Conservation (phyloP, 139 green algal genomes). For the Chlorella vulgaris region DNA sequence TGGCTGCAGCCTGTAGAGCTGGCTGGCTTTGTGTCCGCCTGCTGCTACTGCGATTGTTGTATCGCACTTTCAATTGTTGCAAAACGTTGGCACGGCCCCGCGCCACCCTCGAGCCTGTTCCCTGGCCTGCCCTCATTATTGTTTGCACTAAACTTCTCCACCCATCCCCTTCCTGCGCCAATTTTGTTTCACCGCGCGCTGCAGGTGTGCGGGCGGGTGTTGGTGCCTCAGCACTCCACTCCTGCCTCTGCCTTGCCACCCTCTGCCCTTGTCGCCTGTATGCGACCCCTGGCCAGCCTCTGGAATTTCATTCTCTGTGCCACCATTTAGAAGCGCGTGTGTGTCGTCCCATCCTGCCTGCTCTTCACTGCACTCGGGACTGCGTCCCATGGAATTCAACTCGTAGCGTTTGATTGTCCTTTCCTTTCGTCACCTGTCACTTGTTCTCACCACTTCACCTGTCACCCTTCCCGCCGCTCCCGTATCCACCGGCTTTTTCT, state of each 20-base stretch:
- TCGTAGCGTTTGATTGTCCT: neutral
- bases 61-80: too few relatives aligned
- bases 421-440: too few relatives aligned
- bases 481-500: neutral
- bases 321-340: neutral
- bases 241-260: neutral
- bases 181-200: neutral
- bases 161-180: neutral
- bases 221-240: neutral
- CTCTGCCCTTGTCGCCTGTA: neutral
- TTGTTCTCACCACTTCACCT: too few relatives aligned
- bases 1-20: conserved; percentile 12
- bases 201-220: neutral
- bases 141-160: too few relatives aligned
- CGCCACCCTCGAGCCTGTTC: neutral
- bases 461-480: too few relatives aligned
- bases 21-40: neutral
- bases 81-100: too few relatives aligned
- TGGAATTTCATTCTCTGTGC: neutral
- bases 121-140: neutral
- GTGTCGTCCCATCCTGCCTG: neutral
- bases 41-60: neutral
- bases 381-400: neutral
- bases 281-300: neutral
- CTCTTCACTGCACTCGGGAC: neutral